Conservation (phyloP, 176 grass and related monocot species). For the Aegilops speltoides region DNA sequence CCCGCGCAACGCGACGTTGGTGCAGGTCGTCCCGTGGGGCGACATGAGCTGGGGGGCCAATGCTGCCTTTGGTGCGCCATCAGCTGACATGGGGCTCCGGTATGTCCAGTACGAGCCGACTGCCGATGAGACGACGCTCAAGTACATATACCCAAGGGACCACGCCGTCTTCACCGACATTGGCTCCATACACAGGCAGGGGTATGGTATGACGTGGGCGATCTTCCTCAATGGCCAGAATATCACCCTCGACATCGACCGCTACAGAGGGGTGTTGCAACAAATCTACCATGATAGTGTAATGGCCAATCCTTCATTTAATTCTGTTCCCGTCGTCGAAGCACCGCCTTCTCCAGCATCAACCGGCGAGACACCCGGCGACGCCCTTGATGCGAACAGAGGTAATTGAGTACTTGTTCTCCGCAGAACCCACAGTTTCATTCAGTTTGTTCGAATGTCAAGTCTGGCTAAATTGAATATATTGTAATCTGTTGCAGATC, state of each 20-base stretch:
- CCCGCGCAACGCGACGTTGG: conserved; percentile 1
- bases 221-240: conserved; percentile 54
- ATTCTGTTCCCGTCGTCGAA: too few relatives aligned
- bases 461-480: background rate
- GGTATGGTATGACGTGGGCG: conserved; percentile 21
- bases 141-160: conserved; percentile 48
- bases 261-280: conserved; percentile 39
- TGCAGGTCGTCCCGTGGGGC: conserved; percentile 77
- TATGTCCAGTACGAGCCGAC: conserved; percentile 68
- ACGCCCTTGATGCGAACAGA: background rate
- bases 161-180: conserved; percentile 58
- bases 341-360: background rate
- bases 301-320: background rate
- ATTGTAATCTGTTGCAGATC: conserved; percentile 20
- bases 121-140: conserved; percentile 60
- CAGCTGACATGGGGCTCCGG: conserved; percentile 47
- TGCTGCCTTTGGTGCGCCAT: conserved; percentile 47
- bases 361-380: background rate
- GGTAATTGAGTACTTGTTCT: background rate
- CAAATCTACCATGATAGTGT: conserved; percentile 20
- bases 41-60: conserved; percentile 30
- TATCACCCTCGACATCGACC: conserved; percentile 55
- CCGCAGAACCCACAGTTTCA: background rate
- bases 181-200: conserved; percentile 35
- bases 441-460: background rate